Percentiles rank a stretch among this genome's conserved stretches.
phyloP scores from a whole-genome alignment of 129 eudicot genomes.

The Flaveria linearis region DNA sequence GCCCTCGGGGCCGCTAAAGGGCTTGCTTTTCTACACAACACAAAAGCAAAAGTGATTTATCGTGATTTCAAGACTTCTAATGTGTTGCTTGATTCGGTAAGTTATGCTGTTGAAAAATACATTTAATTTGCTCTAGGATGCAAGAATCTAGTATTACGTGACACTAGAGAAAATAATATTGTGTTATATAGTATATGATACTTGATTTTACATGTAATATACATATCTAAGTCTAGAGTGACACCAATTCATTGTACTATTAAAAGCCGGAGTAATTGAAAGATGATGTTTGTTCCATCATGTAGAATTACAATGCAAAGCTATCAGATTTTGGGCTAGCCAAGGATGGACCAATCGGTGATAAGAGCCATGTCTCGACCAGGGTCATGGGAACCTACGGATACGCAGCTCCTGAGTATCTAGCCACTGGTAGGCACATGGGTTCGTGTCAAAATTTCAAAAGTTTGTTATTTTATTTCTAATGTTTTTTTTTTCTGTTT shows the following conservation, averaged over 20 bases:
- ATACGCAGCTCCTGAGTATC: conserved; percentile 92
- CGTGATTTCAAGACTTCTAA: conserved; percentile 95
- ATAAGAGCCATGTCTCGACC: conserved; percentile 83
- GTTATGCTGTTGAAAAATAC: neutral
- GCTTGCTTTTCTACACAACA: conserved; percentile 84
- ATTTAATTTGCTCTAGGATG: neutral
- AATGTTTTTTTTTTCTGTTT: conserved; percentile 8
- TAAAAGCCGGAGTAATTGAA: neutral
- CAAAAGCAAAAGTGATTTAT: conserved; percentile 80
- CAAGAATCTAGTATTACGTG: no score
- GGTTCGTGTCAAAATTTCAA: neutral
- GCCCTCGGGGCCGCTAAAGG: conserved; percentile 94
- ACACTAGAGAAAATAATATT: neutral
- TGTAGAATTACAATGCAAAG: conserved; percentile 76
- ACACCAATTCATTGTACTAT: no score
- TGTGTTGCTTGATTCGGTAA: conserved; percentile 84
- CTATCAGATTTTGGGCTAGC: conserved; percentile 94
- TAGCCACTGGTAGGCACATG: conserved; percentile 67
- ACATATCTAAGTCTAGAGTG: no score
- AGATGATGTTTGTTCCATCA: neutral
- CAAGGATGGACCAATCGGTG: conserved; percentile 87
- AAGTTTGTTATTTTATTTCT: neutral
- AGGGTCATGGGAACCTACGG: conserved; percentile 91
- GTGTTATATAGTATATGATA: neutral
- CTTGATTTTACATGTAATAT: neutral